Percentiles rank a stretch among this genome's conserved stretches.
Evolutionary conservation across 106 monocot genomes (phyloP).

Genomic region (Triglochin maritima): DNA sequence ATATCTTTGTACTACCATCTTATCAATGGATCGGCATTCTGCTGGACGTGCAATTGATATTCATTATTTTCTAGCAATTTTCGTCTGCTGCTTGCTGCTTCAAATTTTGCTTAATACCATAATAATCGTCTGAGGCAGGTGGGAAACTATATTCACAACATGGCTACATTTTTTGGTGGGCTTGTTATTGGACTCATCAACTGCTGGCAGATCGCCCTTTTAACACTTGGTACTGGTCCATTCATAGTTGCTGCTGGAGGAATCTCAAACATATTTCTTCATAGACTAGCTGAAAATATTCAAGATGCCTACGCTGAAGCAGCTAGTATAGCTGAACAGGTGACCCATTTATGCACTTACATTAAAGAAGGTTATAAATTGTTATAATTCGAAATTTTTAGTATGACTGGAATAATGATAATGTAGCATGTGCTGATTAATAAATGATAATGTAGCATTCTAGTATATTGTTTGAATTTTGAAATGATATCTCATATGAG

Average conservation of each 20-base stretch:
- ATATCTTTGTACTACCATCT: background rate
- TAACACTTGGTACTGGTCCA: conserved; percentile 84
- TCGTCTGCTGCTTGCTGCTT: background rate
- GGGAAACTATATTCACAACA: conserved; percentile 98
- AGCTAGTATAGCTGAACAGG: conserved; percentile 99
- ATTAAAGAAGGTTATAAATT: background rate
- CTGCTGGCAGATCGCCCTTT: conserved; percentile 98
- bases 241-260: conserved; percentile 99
- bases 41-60: background rate
- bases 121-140: conserved; percentile 37
- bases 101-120: background rate
- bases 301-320: conserved; percentile 99
- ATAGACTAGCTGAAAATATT: conserved; percentile 97
- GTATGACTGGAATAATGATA: no score
- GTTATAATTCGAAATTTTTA: background rate
- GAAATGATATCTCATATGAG: no score
- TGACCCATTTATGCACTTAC: conserved; percentile 3
- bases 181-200: conserved; percentile 85
- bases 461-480: no score
- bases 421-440: no score
- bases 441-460: no score
- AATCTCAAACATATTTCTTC: conserved; percentile 97
- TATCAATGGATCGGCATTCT: background rate
- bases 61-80: conserved; percentile 1
- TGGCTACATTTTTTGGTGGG: conserved; percentile 99